Evolutionary conservation across 176 grass and related monocot species (phyloP), one percentile per base, ranked within the genome.

Genomic region (Eragrostis nindensis): DNA sequence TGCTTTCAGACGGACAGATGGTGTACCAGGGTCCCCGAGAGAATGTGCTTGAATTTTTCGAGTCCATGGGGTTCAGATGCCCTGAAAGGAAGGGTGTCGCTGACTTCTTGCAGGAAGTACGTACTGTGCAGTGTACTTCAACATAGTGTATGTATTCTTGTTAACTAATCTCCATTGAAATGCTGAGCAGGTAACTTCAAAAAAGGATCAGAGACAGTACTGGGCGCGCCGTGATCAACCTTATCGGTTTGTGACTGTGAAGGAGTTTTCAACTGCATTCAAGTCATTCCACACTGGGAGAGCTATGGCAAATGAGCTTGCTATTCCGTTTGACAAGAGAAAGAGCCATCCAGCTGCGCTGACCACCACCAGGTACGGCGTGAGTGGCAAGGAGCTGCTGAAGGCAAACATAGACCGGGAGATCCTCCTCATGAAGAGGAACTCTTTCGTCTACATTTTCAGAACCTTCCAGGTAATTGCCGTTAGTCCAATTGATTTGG

Each of bases 381-480:
- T 86, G n/a, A 77, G 81, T 80, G 63, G 79, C 70, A 94, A 46
- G 72, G 90, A 98, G 59, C 78, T 98, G 30, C 46, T 98, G 12
- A 98, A 93, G 78, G 92, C 95, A 70, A 92, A 92, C 61, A 87
- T 95, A 74, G 84, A 85, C 50, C 73, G 92, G 43, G 90, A 98
- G 75, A 68, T 94, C 60, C 87, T 98, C 43, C 90, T 98, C 26
- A 94, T 98, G 92, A 98, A 95, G 79, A 92, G 95, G 84, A 95
- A 98, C 68, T 98, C 92, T 46, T 98, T 98, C 21, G 92, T 98
- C 71, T 98, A 98, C 53, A 67, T 98, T 7, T 98, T 95, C 68
- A 93, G 89, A 85, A 66, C 47, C 50, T 64, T 84, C 79, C 95
- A 94, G 89, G 95, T 95, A 74, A 86, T 21, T 42, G 7, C 38